Evolutionary conservation across 2,329 filamentous ascomycete species (phyloP).

Genomic region (Trichoderma sp.): DNA sequence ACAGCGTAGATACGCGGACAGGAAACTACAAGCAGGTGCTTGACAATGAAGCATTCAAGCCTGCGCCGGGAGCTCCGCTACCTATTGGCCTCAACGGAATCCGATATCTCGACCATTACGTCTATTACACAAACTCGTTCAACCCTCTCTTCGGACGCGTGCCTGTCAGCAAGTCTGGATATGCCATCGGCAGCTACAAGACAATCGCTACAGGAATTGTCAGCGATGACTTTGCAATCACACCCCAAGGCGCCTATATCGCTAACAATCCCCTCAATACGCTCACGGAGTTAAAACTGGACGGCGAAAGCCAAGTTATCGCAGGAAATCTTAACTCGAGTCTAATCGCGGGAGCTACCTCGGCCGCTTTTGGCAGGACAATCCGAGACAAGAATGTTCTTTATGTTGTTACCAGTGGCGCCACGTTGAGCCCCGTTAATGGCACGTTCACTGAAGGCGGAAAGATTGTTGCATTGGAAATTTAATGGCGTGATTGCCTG

Average conservation of each 20-base stretch:
- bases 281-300: background rate
- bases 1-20: background rate
- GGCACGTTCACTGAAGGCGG: background rate
- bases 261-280: background rate
- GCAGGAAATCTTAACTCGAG: background rate
- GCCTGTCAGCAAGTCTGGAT: background rate
- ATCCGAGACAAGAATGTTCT: background rate
- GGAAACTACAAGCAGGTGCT: background rate
- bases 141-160: background rate
- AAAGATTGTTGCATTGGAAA: background rate
- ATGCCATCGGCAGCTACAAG: background rate
- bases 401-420: background rate
- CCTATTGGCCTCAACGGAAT: slow-evolving; percentile 3
- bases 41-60: background rate
- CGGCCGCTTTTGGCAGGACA: background rate
- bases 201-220: background rate
- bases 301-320: background rate
- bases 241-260: background rate
- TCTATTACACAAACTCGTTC: background rate
- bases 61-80: background rate
- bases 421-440: background rate
- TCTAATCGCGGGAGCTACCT: background rate
- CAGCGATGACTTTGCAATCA: background rate
- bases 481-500: background rate
- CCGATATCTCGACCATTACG: background rate